Conservation (phyloP, 2,329 filamentous ascomycete genomes). For the Hymenoscyphus linearis region DNA sequence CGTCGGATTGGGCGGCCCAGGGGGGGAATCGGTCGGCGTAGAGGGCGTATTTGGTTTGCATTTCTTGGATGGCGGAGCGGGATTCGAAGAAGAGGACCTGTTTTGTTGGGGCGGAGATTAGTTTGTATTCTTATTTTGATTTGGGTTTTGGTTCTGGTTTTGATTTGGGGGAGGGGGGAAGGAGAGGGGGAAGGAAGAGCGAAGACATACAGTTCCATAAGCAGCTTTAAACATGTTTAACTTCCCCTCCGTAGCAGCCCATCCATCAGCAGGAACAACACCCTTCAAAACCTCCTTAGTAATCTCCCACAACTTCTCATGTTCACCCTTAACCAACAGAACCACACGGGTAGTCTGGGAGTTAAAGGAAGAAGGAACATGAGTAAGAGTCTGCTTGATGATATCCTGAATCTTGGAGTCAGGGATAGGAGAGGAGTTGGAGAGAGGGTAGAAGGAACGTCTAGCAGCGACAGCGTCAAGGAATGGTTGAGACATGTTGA, state of each 20-base stretch:
- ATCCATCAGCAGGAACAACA: slow-evolving; percentile 53
- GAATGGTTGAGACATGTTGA: slow-evolving; percentile 42
- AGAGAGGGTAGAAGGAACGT: slow-evolving; percentile 64
- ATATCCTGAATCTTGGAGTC: slow-evolving; percentile 59
- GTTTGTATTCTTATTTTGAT: background rate
- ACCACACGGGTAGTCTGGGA: slow-evolving; percentile 75
- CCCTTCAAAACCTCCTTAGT: slow-evolving; percentile 58
- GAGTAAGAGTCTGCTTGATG: slow-evolving; percentile 56
- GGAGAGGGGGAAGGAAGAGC: background rate
- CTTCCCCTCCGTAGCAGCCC: slow-evolving; percentile 17
- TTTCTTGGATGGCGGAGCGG: slow-evolving; percentile 56
- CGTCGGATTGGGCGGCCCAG: slow-evolving; percentile 73
- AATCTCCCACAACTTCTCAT: slow-evolving; percentile 83
- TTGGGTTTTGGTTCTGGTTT: background rate
- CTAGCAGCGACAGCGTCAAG: slow-evolving; percentile 58
- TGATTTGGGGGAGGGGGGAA: background rate
- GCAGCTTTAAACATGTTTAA: slow-evolving; percentile 57
- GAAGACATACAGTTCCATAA: slow-evolving; percentile 68
- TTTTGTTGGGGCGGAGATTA: too few species aligned
- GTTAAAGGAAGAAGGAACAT: slow-evolving; percentile 83
- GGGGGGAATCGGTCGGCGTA: slow-evolving; percentile 76
- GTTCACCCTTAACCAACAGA: slow-evolving; percentile 74
- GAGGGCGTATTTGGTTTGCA: slow-evolving; percentile 63
- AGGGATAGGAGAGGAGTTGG: slow-evolving; percentile 56
- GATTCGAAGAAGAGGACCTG: slow-evolving; percentile 84